Evolutionary conservation across 2,329 filamentous ascomycete genomes (phyloP).

Genomic region (Cordyceps cicadae): DNA sequence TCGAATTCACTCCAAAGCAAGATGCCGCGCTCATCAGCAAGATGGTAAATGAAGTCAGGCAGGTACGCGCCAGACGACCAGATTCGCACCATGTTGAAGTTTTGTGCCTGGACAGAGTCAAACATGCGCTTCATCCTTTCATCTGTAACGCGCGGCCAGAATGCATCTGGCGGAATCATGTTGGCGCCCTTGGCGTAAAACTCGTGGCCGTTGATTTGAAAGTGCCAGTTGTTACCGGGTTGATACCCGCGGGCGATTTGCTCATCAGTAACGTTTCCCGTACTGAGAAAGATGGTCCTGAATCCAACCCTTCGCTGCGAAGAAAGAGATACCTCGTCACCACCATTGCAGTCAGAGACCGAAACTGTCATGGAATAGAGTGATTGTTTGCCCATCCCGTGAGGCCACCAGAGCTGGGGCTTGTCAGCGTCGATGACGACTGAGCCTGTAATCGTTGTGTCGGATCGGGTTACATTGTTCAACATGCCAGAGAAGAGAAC

Average conservation of each 20-base stretch:
- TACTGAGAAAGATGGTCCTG: conserved; percentile 54
- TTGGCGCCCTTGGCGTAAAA: conserved; percentile 59
- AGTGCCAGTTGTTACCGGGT: conserved; percentile 43
- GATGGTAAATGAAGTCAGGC: conserved; percentile 54
- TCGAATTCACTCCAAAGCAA: conserved; percentile 57
- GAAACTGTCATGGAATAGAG: conserved; percentile 47
- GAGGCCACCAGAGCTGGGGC: conserved; percentile 54
- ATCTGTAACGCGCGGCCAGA: conserved; percentile 52
- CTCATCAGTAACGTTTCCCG: conserved; percentile 45
- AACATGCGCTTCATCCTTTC: conserved; percentile 38
- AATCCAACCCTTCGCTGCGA: conserved; percentile 48
- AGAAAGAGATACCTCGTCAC: conserved; percentile 25
- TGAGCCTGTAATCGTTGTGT: conserved; percentile 40
- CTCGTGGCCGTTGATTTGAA: conserved; percentile 55
- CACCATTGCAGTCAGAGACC: neutral
- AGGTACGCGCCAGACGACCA: conserved; percentile 54
- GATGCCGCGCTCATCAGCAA: conserved; percentile 53
- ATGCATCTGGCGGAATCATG: conserved; percentile 54
- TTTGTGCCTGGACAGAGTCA: conserved; percentile 41
- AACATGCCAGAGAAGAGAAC: conserved; percentile 21
- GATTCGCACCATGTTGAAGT: conserved; percentile 57
- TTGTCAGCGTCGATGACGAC: conserved; percentile 32
- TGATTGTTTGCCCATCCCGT: conserved; percentile 45
- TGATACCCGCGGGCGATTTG: conserved; percentile 38
- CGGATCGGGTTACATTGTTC: conserved; percentile 30